Evolutionary conservation across 129 eudicot genomes (phyloP).

Genomic region (Deinandra increscens): DNA sequence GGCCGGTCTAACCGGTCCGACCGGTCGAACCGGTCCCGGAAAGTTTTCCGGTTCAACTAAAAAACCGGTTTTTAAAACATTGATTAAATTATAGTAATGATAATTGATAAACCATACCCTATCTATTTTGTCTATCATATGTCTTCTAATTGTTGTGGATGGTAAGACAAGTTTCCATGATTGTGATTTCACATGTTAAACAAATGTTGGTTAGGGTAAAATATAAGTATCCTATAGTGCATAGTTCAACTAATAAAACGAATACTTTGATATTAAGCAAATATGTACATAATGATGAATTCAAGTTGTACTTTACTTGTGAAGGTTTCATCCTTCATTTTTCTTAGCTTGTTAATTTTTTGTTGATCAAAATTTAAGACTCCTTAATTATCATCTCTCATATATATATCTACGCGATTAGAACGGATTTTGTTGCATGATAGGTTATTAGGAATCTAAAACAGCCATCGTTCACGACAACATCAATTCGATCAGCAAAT

Average conservation of each 20-base stretch:
- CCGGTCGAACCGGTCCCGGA: too few species aligned
- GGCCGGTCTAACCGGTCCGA: too few species aligned
- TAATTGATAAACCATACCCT: too few species aligned
- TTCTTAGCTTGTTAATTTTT: too few species aligned
- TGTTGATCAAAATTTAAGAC: slow-evolving; percentile 3
- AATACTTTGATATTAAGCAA: slow-evolving; percentile 34
- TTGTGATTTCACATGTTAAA: slow-evolving; percentile 10
- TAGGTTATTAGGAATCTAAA: background rate
- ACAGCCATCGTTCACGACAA: background rate
- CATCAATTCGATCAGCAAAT: background rate
- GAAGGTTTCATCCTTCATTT: slow-evolving; percentile 6
- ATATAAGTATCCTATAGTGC: slow-evolving; percentile 14
- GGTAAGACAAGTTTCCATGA: slow-evolving; percentile 14
- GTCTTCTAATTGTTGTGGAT: slow-evolving; percentile 5
- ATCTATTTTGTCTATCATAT: background rate
- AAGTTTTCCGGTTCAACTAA: too few species aligned
- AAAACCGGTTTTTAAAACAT: too few species aligned
- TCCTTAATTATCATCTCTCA: background rate
- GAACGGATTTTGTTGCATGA: background rate
- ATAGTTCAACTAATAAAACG: slow-evolving; percentile 16
- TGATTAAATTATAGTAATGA: too few species aligned
- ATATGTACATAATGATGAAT: slow-evolving; percentile 26
- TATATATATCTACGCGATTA: background rate
- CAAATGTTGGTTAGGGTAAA: slow-evolving; percentile 26
- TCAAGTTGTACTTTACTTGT: slow-evolving; percentile 25